These are phyloP conservation scores for Pezicula radicicola DNA, from an alignment of 2,329 filamentous ascomycete species.

Conservation along the genomic window DNA sequence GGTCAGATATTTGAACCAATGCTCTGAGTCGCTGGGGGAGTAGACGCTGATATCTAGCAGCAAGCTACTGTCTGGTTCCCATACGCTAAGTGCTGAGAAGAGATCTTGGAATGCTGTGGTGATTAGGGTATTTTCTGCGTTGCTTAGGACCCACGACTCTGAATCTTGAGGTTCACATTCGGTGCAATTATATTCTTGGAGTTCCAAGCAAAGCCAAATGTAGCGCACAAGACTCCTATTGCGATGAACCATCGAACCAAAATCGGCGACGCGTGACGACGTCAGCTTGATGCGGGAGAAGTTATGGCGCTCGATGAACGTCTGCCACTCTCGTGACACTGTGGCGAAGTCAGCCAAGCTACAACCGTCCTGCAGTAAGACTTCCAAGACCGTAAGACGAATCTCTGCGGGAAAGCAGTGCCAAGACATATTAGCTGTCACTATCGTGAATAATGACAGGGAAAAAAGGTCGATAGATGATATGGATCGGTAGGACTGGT, in stretches of 20 bases:
- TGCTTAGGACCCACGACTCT: conserved; percentile 20
- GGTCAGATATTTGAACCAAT: conserved; percentile 33
- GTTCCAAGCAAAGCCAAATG: conserved; percentile 17
- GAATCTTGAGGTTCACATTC: conserved; percentile 6
- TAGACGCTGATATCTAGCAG: conserved; percentile 35
- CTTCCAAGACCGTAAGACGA: conserved; percentile 11
- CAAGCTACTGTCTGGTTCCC: conserved; percentile 30
- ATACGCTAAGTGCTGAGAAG: conserved; percentile 29
- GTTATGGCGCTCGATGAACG: conserved; percentile 11
- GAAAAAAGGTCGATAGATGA: background rate
- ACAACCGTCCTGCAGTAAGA: conserved; percentile 13
- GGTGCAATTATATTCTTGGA: conserved; percentile 13
- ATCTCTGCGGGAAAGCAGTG: conserved; percentile 13
- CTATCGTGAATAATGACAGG: background rate
- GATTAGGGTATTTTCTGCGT: conserved; percentile 24
- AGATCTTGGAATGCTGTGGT: conserved; percentile 27
- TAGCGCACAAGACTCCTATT: conserved; percentile 14
- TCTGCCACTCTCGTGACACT: conserved; percentile 16
- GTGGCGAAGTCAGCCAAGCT: conserved; percentile 12
- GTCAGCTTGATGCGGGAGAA: conserved; percentile 14
- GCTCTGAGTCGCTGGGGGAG: conserved; percentile 33
- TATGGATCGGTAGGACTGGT: no score
- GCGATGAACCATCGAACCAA: conserved; percentile 14
- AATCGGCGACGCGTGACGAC: conserved; percentile 11
- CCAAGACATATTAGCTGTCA: conserved; percentile 7